Evolutionary conservation across 257 asterid species (phyloP).

Genomic region (Penstemon davidsonii): DNA sequence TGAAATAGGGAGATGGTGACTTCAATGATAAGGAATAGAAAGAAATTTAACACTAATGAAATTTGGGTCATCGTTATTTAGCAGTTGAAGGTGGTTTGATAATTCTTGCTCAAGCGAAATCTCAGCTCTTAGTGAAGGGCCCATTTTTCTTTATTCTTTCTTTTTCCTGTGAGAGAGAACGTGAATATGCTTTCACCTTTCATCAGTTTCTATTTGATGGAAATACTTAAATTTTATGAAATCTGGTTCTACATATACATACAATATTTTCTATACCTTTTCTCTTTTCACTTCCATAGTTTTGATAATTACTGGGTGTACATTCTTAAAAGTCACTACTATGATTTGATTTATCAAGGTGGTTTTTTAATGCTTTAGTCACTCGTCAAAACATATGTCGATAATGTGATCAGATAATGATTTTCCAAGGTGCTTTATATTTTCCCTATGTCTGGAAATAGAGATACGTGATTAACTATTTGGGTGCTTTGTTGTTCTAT

Average conservation of each 20-base stretch:
- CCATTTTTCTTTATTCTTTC: constrained; percentile 9
- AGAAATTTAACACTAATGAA: constrained; percentile 11
- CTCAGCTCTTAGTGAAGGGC: constrained; percentile 3
- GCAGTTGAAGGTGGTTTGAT: constrained; percentile 2
- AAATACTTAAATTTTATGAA: constrained; percentile 10
- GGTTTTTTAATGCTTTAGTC: constrained; percentile 10
- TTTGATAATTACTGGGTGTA: not conserved
- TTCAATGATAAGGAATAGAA: constrained; percentile 2
- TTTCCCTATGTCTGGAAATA: constrained; percentile 8
- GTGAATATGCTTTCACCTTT: constrained; percentile 15
- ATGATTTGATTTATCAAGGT: constrained; percentile 1
- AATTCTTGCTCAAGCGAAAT: constrained; percentile 18
- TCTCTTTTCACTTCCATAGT: not conserved
- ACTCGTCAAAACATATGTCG: not conserved
- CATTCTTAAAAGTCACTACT: not conserved
- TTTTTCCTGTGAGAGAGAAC: constrained; percentile 16
- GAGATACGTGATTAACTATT: constrained; percentile 21
- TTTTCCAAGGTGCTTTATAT: not conserved
- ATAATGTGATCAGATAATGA: constrained; percentile 4
- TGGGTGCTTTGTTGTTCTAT: constrained; percentile 14
- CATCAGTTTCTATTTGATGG: not conserved
- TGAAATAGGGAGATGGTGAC: not conserved
- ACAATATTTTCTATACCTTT: not conserved
- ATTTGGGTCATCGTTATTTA: constrained; percentile 13
- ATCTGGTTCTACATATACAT: not conserved